Conservation (phyloP, 1,139 yeast genomes). For the Geotrichum restrictum region DNA sequence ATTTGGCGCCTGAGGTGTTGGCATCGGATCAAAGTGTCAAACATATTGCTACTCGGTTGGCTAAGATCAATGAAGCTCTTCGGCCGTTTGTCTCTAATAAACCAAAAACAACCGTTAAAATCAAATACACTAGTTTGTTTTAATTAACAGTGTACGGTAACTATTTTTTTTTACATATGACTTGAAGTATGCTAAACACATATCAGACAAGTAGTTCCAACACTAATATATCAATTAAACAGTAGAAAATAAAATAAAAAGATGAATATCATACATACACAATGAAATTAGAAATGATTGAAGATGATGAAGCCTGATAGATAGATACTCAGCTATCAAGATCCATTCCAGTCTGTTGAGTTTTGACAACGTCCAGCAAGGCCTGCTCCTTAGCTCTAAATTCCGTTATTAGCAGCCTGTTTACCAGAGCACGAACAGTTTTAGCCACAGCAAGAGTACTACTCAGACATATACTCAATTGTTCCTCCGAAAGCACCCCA, state of each 20-base stretch:
- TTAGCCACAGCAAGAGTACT: slow-evolving; percentile 12
- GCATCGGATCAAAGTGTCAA: slow-evolving; percentile 33
- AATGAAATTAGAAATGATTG: too few species aligned
- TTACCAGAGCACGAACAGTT: slow-evolving; percentile 13
- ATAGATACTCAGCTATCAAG: slow-evolving; percentile 1
- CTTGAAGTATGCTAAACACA: too few species aligned
- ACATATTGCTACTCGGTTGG: slow-evolving; percentile 33
- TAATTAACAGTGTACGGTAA: too few species aligned
- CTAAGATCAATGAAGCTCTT: slow-evolving; percentile 32
- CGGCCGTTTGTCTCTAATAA: slow-evolving; percentile 29
- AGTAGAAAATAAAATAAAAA: slow-evolving; percentile 25
- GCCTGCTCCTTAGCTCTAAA: slow-evolving; percentile 18
- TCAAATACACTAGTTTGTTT: too few species aligned
- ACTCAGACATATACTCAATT: slow-evolving; percentile 21
- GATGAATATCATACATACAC: too few species aligned
- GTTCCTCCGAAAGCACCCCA: slow-evolving; percentile 24
- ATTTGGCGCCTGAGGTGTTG: slow-evolving; percentile 37
- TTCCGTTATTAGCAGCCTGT: slow-evolving; percentile 17
- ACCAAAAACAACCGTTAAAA: not conserved
- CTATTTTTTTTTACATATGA: too few species aligned
- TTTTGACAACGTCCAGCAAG: slow-evolving; percentile 3
- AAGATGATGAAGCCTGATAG: too few species aligned
- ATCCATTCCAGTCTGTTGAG: slow-evolving; percentile 1
- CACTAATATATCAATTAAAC: not conserved
- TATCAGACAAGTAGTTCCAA: too few species aligned